Base-by-base conservation (phyloP, 106 monocot species). In the Allium cepa region DNA sequence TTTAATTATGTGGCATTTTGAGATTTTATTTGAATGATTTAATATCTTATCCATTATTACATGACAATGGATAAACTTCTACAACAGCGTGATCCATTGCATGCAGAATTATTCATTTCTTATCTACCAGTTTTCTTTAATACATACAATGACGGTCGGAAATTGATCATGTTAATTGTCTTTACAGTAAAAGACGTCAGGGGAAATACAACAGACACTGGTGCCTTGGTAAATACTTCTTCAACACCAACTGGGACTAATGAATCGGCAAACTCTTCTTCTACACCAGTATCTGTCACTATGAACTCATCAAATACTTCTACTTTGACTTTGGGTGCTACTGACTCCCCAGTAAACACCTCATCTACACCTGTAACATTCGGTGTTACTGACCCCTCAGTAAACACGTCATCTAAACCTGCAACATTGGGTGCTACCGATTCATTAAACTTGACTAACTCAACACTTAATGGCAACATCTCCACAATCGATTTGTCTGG, bases 401-500 rank as follows among this genome's bases (percentile, higher is more conserved):
- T 55, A 55, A 55, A 82, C 70, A 69, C 72, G 27, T 72, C 83
- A 9, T 45, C 51, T 57, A 50, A 69, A 52, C 60, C 73, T 26
- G 36, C 69, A 63, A 50, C 49, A 55, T 36, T 36, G 3, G 53
- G 45, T 0, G 50, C 60, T 26, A 62, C 55, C 56, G 59, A 61
- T 14, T 71, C 68, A 55, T 11, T 55, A 55, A 59, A 59, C 59
- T 59, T 22, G 8, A 17, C 18, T 15, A 59, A 10, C n/a, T 59
- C 15, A 62, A 14, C 61, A 49, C 53, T 56, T 69, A 56, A 16
- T 56, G 17, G 16, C 26, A 56, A 28, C 46, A 16, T 13, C n/a
- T 28, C 68, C 8, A 8, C 53, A n/a, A 58, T 26, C 59, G 86
- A 86, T 80, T 49, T 51, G 60, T 80, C 91, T 68, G 71, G 73